Evolutionary conservation across 2,329 filamentous ascomycete genomes (phyloP), one percentile per base, ranked within the genome.

Genomic region (Coniochaeta pulveracea): DNA sequence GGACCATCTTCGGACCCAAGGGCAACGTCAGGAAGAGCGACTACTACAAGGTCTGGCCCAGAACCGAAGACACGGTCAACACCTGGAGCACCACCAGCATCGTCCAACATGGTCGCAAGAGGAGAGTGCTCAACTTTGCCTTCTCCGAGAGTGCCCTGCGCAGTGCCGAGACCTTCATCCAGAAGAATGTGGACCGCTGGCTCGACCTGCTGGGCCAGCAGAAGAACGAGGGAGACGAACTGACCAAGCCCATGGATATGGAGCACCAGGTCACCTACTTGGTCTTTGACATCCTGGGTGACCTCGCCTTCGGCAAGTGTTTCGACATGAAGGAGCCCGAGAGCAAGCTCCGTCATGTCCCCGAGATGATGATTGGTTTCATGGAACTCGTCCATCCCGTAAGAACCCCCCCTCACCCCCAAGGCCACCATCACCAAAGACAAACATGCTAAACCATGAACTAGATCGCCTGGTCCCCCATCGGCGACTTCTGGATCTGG

Each of bases 31-130:
- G 33, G 34, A 41, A 37, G 25, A 22, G 26, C 4, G 14, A 32
- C 6, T 41, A 39, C 39, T 41, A 39, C 25, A 19, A 36, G 18
- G 23, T 19, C n/a, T 39, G 34, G 37, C 37, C 37, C 3, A 34
- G 27, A 11, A 26, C 36, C 19, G 24, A 34, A 5, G 33, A 41
- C 8, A 34, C 34, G 5, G 4, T 40, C 36, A 64, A 61, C 34
- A 60, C 60, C 11, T 58, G 63, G 42, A 61, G 60, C 40, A 52
- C 44, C 2, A 62, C 61, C 24, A 56, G 60, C 33, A 60, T 63
- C 41, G 39, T 45, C 2, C 47, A 57, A 22, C 60, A 64, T 33
- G 58, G 57, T 3, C 53, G 56, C 25, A 62, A 63, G 44, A 47
- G 60, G 10, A 50, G 61, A 12, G 60, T 64, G 4, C 48, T 64